Base-by-base conservation (phyloP, 2,329 filamentous ascomycete genomes). In the Helminthosporium solani region DNA sequence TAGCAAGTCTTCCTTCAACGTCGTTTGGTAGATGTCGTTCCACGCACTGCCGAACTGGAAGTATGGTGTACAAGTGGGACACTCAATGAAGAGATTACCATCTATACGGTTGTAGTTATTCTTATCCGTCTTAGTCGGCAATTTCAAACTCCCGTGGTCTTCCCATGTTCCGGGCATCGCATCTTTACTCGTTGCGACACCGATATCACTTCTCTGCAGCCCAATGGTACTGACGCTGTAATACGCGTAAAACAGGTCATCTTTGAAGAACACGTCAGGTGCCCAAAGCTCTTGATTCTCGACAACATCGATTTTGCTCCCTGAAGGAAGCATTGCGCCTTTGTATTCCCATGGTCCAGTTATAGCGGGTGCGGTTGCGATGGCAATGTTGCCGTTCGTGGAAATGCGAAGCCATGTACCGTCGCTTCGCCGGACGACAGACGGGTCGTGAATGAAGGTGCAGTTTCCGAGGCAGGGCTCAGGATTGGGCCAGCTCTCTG, bases 11-110 rank as follows among this genome's bases (percentile, higher is more conserved):
- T 33, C 28, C 27, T 30, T 49, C 40, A 85, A 73, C 15, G 69
- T 59, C 0, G 80, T 79, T 58, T 84, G 81, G 67, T 79, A 83
- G 50, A 86, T 76, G 57, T 80, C 77, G 4, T 71, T 64, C 82
- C 83, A 87, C 72, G 84, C 86, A 15, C 80, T 84, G 14, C 84
- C 84, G 51, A 85, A 87, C 50, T 74, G 81, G 54, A 80, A 65
- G 35, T 75, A 72, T 40, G 74, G 76, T 19, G 40, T 33, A 33
- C 48, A 48, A 0, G 47, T 53, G 19, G 44, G 35, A 21, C 34
- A 41, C 27, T 56, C 58, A 19, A 53, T 52, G 48, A 79, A 70
- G 31, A 72, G 56, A 43, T 70, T 66, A 21, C 61, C 58, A 39
- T 73, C 85, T 57, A 88, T 73, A 30, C 67, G 68, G 42, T 73